These are phyloP conservation scores for Tripterygium wilfordii DNA, from an alignment of 177 flowering plant genomes.

Conservation along the genomic window DNA sequence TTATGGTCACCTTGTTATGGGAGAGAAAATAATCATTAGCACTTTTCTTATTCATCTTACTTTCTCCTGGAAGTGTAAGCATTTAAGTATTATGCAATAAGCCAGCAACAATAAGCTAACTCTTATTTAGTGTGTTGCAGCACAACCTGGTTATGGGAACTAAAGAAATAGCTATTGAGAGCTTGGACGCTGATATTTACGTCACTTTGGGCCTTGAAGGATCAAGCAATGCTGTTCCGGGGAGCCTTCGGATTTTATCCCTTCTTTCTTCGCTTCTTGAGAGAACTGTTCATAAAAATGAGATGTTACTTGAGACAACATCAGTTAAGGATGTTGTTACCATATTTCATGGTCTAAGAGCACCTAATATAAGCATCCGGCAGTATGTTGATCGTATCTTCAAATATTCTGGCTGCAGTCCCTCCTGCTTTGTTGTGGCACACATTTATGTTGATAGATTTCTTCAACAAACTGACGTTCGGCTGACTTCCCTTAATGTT, in stretches of 20 bases:
- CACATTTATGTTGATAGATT: slow-evolving; percentile 63
- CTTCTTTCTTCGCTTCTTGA: slow-evolving; percentile 61
- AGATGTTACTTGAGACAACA: slow-evolving; percentile 35
- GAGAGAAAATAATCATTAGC: no score
- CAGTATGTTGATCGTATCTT: slow-evolving; percentile 78
- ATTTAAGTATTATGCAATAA: no score
- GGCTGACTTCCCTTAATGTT: slow-evolving; percentile 68
- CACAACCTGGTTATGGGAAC: slow-evolving; percentile 32
- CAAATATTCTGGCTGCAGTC: slow-evolving; percentile 83
- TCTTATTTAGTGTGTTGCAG: slow-evolving; percentile 1
- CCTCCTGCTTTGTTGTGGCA: slow-evolving; percentile 83
- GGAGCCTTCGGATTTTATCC: slow-evolving; percentile 46
- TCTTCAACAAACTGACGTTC: slow-evolving; percentile 35
- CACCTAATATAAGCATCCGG: slow-evolving; percentile 56
- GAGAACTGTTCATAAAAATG: slow-evolving; percentile 57
- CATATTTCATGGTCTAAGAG: slow-evolving; percentile 66
- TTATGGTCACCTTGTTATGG: no score
- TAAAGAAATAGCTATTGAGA: slow-evolving; percentile 30
- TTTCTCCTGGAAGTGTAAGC: no score
- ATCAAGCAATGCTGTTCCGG: slow-evolving; percentile 24
- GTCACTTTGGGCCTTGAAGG: slow-evolving; percentile 46
- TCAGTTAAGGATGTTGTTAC: slow-evolving; percentile 45
- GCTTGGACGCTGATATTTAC: slow-evolving; percentile 29
- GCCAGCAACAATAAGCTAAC: not conserved
- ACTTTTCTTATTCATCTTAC: not conserved